Evolutionary conservation across 2,329 filamentous ascomycete genomes (phyloP).

Genomic region (Sporothrix schenckii): DNA sequence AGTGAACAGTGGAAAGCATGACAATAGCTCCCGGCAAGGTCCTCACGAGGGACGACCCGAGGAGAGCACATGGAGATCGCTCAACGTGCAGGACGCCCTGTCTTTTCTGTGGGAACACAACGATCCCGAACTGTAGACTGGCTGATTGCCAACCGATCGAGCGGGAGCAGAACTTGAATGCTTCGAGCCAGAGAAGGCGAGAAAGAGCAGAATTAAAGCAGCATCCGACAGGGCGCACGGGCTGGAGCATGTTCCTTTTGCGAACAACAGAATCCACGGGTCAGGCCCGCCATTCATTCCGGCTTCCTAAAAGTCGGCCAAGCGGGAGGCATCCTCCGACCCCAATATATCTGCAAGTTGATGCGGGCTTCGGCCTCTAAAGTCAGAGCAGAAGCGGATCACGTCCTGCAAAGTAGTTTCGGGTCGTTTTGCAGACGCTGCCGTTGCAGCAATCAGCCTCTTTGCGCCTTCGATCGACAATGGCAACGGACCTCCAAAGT

Average conservation of each 20-base stretch:
- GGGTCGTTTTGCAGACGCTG: neutral
- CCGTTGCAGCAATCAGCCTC: conserved; percentile 3
- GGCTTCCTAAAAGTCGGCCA: conserved; percentile 13
- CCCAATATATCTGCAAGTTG: neutral
- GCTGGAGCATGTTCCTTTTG: no score
- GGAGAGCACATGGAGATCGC: neutral
- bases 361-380: neutral
- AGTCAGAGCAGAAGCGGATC: conserved; percentile 17
- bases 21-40: neutral
- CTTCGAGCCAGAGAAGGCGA: no score
- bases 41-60: conserved; percentile 4
- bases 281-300: neutral
- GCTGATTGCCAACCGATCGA: neutral
- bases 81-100: neutral
- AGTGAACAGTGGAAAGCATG: neutral
- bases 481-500: conserved; percentile 19
- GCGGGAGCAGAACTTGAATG: neutral
- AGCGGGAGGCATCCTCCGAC: neutral
- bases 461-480: conserved; percentile 1
- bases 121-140: neutral
- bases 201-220: neutral
- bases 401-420: neutral
- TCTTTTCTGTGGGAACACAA: conserved; percentile 12
- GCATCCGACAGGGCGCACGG: neutral
- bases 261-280: neutral